phyloP scores from a whole-genome alignment of 305 asterid genomes.

The Rubia occidens region DNA sequence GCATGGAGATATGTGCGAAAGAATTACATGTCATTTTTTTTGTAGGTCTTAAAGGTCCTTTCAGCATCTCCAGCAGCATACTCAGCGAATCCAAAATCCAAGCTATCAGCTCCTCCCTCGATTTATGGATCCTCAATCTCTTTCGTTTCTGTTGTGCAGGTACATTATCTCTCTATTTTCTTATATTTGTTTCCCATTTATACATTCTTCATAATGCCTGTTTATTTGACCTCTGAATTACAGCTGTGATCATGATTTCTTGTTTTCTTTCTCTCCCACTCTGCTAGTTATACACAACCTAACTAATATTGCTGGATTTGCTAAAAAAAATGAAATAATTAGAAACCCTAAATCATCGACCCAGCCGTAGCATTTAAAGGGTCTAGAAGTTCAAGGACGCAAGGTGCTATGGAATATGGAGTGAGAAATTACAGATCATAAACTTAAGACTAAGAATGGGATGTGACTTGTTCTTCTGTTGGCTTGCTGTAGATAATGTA shows the following conservation, averaged over 20 bases:
- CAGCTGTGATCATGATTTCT: not conserved
- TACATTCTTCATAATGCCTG: not conserved
- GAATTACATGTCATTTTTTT: not conserved
- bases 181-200: not conserved
- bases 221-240: not conserved
- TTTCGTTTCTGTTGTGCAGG: conserved; percentile 83
- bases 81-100: conserved; percentile 63
- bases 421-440: not conserved
- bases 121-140: conserved; percentile 65
- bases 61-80: conserved; percentile 82
- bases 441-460: not conserved
- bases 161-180: conserved; percentile 12
- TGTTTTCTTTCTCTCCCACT: not conserved
- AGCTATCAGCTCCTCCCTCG: conserved; percentile 60
- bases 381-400: not conserved
- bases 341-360: not conserved
- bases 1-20: not conserved
- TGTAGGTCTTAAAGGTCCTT: conserved; percentile 65
- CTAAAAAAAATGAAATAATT: not conserved
- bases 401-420: not conserved
- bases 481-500: not conserved
- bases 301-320: not conserved
- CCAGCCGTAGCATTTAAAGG: not conserved
- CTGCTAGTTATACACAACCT: not conserved
- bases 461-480: not conserved